Evolutionary conservation across 768 basidiomycete species (phyloP).

Genomic region (Termitomyces sp.): DNA sequence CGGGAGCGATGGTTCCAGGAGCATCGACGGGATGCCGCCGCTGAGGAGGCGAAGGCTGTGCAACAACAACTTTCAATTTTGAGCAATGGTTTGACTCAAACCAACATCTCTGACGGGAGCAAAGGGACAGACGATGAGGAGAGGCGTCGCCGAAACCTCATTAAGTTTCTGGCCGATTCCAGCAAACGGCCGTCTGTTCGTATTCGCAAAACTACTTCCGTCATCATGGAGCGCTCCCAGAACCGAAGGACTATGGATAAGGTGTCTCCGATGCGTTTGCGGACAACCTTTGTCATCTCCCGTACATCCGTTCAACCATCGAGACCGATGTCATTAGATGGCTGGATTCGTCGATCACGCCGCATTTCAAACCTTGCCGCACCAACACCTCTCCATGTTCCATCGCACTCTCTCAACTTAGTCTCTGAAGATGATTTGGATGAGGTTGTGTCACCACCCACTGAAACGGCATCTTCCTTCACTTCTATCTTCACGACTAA

Average conservation of each 20-base stretch:
- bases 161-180: constrained; percentile 34
- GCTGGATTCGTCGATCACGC: constrained; percentile 9
- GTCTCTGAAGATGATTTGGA: constrained; percentile 10
- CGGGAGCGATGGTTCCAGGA: constrained; percentile 53
- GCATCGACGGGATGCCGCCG: constrained; percentile 33
- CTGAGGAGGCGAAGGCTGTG: constrained; percentile 33
- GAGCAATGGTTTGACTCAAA: constrained; percentile 12
- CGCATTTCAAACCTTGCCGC: not conserved
- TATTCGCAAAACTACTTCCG: constrained; percentile 22
- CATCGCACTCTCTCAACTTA: not conserved
- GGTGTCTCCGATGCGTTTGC: constrained; percentile 31
- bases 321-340: constrained; percentile 15
- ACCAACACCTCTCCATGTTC: not conserved
- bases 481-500: constrained; percentile 3
- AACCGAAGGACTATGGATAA: constrained; percentile 34
- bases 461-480: constrained; percentile 8
- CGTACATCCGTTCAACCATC: constrained; percentile 7
- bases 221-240: constrained; percentile 24
- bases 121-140: constrained; percentile 23
- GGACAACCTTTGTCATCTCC: constrained; percentile 23
- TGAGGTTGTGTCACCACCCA: constrained; percentile 2
- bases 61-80: constrained; percentile 32
- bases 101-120: constrained; percentile 12
- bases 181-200: constrained; percentile 30
- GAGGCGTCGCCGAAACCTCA: constrained; percentile 31